phyloP scores from a whole-genome alignment of 768 basidiomycete genomes.

The Tylopilus balloui region DNA sequence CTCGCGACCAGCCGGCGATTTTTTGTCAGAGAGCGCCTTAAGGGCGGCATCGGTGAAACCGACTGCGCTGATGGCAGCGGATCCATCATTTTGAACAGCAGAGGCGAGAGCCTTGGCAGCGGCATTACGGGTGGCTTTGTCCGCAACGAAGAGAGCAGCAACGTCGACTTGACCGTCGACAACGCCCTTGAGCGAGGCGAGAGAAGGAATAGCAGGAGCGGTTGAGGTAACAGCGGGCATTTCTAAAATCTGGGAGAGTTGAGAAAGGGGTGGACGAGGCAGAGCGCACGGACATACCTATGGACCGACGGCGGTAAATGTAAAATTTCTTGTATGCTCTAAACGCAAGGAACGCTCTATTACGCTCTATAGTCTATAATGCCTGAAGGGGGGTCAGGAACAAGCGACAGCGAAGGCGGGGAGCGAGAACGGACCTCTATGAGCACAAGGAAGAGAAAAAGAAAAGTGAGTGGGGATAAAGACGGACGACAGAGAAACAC shows the following conservation, averaged over 20 bases:
- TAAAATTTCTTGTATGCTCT: conserved; percentile 34
- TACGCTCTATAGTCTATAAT: conserved; percentile 38
- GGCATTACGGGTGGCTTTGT: conserved; percentile 75
- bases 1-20: conserved; percentile 87
- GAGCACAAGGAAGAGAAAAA: conserved; percentile 20
- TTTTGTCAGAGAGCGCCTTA: conserved; percentile 93
- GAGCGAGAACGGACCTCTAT: conserved; percentile 31
- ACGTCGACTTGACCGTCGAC: conserved; percentile 65
- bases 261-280: neutral
- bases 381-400: conserved; percentile 28
- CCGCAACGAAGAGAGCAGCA: conserved; percentile 73
- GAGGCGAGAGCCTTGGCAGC: conserved; percentile 68
- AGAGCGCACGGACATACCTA: conserved; percentile 37
- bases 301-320: conserved; percentile 33
- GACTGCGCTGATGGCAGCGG: conserved; percentile 63
- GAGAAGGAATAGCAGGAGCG: conserved; percentile 50
- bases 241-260: conserved; percentile 44
- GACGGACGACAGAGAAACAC: conserved; percentile 4
- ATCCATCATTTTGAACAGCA: conserved; percentile 79
- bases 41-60: conserved; percentile 69
- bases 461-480: conserved; percentile 32
- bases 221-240: conserved; percentile 81
- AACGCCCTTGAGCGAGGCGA: conserved; percentile 70
- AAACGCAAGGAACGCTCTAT: conserved; percentile 62
- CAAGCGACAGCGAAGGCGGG: neutral